A percentile compares a stretch with the other conserved stretches of the same genome.
These are phyloP conservation scores for Kwoniella mangroviensis DNA, from an alignment of 768 basidiomycete species.

Conservation along the genomic window DNA sequence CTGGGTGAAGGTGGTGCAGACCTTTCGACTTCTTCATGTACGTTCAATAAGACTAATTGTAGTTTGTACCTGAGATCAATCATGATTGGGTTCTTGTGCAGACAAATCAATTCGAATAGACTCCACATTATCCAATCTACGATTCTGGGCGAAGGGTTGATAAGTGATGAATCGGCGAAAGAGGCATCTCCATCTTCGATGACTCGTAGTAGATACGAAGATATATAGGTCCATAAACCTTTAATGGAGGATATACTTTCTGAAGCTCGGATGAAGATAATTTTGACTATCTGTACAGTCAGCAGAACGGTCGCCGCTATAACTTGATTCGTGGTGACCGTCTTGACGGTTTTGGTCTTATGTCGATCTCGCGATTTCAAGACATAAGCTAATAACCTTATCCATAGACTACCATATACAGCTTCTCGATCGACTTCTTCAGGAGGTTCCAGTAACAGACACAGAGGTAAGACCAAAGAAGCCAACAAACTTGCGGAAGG, in stretches of 20 bases:
- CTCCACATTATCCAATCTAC: slow-evolving; percentile 48
- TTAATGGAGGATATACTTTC: slow-evolving; percentile 32
- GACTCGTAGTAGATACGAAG: slow-evolving; percentile 15
- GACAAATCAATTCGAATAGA: slow-evolving; percentile 35
- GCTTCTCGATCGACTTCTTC: slow-evolving; percentile 27
- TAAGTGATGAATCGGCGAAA: slow-evolving; percentile 19
- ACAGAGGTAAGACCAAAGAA: slow-evolving; percentile 29
- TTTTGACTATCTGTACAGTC: slow-evolving; percentile 44
- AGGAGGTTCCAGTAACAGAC: slow-evolving; percentile 21
- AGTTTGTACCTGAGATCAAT: slow-evolving; percentile 35
- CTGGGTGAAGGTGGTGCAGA: slow-evolving; percentile 36
- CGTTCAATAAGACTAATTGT: slow-evolving; percentile 18
- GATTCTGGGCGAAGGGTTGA: slow-evolving; percentile 18
- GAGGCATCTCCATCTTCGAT: slow-evolving; percentile 29
- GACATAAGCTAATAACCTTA: slow-evolving; percentile 30
- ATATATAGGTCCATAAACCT: slow-evolving; percentile 43
- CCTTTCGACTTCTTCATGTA: slow-evolving; percentile 19
- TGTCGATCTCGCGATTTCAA: slow-evolving; percentile 5
- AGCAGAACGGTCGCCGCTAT: slow-evolving; percentile 23
- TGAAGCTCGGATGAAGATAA: slow-evolving; percentile 39
- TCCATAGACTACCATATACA: slow-evolving; percentile 30
- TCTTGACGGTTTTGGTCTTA: background rate
- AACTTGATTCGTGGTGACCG: slow-evolving; percentile 4
- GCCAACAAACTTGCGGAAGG: slow-evolving; percentile 28
- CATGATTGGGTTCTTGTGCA: slow-evolving; percentile 37